Base-by-base conservation (phyloP, 441 rosid genomes). In the Raphanus hybrid region DNA sequence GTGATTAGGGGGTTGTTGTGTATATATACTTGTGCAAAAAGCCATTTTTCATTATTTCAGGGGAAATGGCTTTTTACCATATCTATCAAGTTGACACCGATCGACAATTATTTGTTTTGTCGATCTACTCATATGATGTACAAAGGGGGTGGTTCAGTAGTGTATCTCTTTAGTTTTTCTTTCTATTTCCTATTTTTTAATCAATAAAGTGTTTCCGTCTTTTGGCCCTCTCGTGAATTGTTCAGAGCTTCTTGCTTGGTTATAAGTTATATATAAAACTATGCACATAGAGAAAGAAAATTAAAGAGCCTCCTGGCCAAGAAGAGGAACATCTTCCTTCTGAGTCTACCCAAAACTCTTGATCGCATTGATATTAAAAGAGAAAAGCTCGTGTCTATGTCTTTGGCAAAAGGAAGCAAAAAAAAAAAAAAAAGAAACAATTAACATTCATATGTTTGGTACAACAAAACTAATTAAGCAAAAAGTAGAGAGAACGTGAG, bases 41-140 rank as follows among this genome's bases (percentile, higher is more conserved):
- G 74, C 48, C 66, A 58, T 0, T 55, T 60, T 37, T 4, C 67
- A 1, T 9, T 58, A 7, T 54, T 27, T 4, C 20, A 37, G 6
- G 37, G 41, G 64, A n/a, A 35, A 1, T 41, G 66, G 57, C 74
- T 54, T 63, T 37, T 8, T 9, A 41, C 3, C 68, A 34, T 63
- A 23, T 23, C n/a, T 2, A 65, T 0, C 1, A 64, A 10, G 34
- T 70, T 37, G 57, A 7, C 35, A 35, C 37, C 10, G 66, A 3
- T 57, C 10, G 66, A 3, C 74, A 59, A 3, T 26, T 59, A 70
- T 70, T 70, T 39, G 10, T 58, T 58, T 5, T 70, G 74, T 59
- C 52, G 74, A 39, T 59, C 54, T 20, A 23, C 63, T 43, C 14
- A 43, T 34, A 34, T 43, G 52, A 11, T 11, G 52, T 43, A 43